Conservation (phyloP, 805 yeast species). For the Komagataella mondaviorum region DNA sequence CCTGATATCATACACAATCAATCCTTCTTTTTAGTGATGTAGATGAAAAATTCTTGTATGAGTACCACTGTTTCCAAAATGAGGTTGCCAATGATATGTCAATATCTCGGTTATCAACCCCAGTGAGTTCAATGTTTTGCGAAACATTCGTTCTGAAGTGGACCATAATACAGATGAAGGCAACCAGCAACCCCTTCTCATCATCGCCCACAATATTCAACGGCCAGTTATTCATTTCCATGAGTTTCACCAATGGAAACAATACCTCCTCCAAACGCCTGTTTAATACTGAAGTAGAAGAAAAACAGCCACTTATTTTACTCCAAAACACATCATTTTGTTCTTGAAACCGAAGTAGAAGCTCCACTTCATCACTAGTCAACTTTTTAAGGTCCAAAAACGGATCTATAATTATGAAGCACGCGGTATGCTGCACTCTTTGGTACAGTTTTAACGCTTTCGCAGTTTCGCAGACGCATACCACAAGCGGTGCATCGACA, state of each 20-base stretch:
- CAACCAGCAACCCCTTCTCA: not conserved
- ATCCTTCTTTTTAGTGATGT: not conserved
- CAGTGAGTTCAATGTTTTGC: not conserved
- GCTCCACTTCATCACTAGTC: not conserved
- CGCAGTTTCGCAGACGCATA: not conserved
- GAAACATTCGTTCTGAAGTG: not conserved
- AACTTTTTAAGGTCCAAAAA: not conserved
- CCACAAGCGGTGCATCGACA: not conserved
- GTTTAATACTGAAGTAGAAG: not conserved
- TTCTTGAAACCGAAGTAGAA: not conserved
- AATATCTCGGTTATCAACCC: not conserved
- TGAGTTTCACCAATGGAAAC: not conserved
- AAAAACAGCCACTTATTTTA: not conserved
- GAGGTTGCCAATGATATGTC: not conserved
- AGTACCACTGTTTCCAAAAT: not conserved
- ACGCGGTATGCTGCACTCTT: not conserved
- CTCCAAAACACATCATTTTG: not conserved
- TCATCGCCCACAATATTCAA: not conserved
- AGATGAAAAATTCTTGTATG: not conserved
- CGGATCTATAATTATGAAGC: not conserved
- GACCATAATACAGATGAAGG: not conserved
- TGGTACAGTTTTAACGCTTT: not conserved
- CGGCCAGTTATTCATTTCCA: not conserved
- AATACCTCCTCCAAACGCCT: not conserved
- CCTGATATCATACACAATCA: not conserved